These are phyloP conservation scores for Melanogaster broomeanus DNA, from an alignment of 768 basidiomycete genomes.

Conservation along the genomic window DNA sequence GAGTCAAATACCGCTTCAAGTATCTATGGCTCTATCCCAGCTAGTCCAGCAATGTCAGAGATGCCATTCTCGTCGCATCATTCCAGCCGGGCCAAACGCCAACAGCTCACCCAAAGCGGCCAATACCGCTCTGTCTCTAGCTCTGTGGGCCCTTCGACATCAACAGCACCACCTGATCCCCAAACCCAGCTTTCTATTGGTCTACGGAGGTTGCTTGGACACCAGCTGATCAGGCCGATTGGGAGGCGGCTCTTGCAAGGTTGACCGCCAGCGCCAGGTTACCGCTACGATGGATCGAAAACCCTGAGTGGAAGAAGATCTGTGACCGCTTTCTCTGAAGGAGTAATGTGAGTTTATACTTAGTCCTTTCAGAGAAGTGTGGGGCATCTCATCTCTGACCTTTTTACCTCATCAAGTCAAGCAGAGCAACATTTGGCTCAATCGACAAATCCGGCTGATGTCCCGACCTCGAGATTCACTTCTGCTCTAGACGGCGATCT, in stretches of 20 bases:
- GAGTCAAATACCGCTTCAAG: neutral
- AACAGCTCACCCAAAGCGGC: neutral
- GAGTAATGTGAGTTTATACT: too few species aligned
- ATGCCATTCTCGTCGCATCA: neutral
- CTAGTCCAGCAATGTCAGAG: slow-evolving; percentile 1
- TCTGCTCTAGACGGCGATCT: too few species aligned
- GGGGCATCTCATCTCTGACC: too few species aligned
- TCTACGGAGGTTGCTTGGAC: neutral
- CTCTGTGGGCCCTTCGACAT: neutral
- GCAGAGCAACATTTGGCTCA: too few species aligned
- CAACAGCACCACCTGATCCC: too few species aligned
- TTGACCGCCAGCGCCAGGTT: slow-evolving; percentile 1
- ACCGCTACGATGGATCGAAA: slow-evolving; percentile 4
- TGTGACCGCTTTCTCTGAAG: too few species aligned
- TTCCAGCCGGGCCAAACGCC: too few species aligned
- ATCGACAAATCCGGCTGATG: too few species aligned
- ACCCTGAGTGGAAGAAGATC: neutral
- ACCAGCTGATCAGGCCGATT: neutral
- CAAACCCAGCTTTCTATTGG: too few species aligned
- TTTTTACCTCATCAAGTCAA: too few species aligned
- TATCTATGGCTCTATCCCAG: neutral
- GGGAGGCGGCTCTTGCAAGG: slow-evolving; percentile 1
- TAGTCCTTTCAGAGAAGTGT: too few species aligned
- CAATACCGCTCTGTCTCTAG: neutral
- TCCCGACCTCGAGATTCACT: too few species aligned